phyloP scores from a whole-genome alignment of 305 asterid species.

The Nicotiana rustica region DNA sequence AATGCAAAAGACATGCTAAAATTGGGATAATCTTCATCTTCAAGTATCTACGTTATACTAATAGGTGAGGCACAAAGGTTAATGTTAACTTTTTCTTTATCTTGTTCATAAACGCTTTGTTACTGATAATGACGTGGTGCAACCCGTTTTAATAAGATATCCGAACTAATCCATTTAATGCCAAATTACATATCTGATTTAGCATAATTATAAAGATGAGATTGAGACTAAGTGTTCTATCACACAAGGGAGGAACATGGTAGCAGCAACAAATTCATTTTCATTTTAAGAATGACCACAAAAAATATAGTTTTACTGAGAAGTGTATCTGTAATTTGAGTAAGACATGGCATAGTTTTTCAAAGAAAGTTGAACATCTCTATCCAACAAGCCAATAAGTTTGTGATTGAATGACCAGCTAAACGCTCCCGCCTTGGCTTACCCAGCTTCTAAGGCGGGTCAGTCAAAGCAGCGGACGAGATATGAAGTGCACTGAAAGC shows the following conservation, averaged over 20 bases:
- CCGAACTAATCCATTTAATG: background rate
- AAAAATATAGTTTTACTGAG: background rate
- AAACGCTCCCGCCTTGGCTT: constrained; percentile 17
- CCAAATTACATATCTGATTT: background rate
- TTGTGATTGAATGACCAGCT: background rate
- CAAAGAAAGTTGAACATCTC: constrained; percentile 18
- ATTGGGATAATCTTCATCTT: background rate
- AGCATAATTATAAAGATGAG: background rate
- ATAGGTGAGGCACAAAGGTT: background rate
- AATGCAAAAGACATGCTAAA: background rate
- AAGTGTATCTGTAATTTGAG: background rate
- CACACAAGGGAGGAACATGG: background rate
- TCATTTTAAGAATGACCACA: background rate
- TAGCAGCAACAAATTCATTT: background rate
- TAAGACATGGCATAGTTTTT: background rate
- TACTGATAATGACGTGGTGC: background rate
- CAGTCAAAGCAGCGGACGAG: background rate
- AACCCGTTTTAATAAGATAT: background rate
- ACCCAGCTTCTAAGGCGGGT: background rate
- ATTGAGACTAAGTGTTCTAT: background rate
- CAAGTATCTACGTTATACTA: constrained; percentile 12
- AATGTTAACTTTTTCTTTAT: no score
- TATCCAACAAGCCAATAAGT: background rate
- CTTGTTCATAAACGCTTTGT: background rate
- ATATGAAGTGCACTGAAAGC: background rate